Evolutionary conservation across 2,329 filamentous ascomycete genomes (phyloP).

Genomic region (Bipolaris gigantea): DNA sequence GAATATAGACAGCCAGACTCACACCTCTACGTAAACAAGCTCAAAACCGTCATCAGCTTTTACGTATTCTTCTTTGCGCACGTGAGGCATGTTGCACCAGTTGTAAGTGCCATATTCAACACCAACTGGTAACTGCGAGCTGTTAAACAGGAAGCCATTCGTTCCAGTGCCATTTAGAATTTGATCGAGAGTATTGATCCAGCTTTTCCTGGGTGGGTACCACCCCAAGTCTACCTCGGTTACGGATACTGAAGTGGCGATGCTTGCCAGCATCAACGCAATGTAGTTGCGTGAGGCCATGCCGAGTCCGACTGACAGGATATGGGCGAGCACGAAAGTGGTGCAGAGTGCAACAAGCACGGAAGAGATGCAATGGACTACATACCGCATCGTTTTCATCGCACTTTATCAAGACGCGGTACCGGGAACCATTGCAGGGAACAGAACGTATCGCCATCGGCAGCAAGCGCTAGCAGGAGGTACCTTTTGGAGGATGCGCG

Average conservation of each 20-base stretch:
- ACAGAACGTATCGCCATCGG: slow-evolving; percentile 16
- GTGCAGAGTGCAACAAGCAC: slow-evolving; percentile 22
- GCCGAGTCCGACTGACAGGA: slow-evolving; percentile 19
- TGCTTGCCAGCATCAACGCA: slow-evolving; percentile 24
- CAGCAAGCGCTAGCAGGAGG: slow-evolving; percentile 13
- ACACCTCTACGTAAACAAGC: slow-evolving; percentile 77
- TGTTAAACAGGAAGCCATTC: slow-evolving; percentile 75
- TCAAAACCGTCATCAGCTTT: slow-evolving; percentile 59
- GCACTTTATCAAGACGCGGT: background rate
- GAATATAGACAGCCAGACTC: slow-evolving; percentile 16
- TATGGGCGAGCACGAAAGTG: slow-evolving; percentile 24
- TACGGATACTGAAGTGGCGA: slow-evolving; percentile 13
- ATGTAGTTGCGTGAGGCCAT: slow-evolving; percentile 26
- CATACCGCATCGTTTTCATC: slow-evolving; percentile 34
- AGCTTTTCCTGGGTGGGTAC: slow-evolving; percentile 43
- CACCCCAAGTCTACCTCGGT: slow-evolving; percentile 36
- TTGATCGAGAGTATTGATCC: slow-evolving; percentile 63
- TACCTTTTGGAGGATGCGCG: slow-evolving; percentile 5
- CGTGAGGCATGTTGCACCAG: slow-evolving; percentile 87
- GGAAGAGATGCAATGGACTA: slow-evolving; percentile 11
- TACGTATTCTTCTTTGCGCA: slow-evolving; percentile 67
- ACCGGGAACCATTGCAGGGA: slow-evolving; percentile 26
- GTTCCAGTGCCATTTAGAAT: slow-evolving; percentile 63
- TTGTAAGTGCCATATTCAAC: slow-evolving; percentile 68
- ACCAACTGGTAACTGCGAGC: slow-evolving; percentile 59